These are phyloP conservation scores for Dryas drummondii DNA, from an alignment of 306 rosid genomes.

Conservation along the genomic window DNA sequence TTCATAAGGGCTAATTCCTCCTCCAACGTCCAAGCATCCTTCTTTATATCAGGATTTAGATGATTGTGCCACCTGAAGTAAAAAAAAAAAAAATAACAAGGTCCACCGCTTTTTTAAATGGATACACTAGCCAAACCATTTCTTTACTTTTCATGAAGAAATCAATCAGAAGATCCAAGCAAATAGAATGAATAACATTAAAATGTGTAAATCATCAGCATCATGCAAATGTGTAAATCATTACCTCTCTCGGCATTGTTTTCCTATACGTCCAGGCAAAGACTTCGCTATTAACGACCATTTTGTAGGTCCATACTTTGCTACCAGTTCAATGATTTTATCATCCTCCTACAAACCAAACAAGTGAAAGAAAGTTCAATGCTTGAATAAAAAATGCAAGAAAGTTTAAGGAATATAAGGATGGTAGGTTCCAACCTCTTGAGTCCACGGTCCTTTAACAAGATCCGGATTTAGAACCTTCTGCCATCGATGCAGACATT, in stretches of 20 bases:
- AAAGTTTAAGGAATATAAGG: conserved; percentile 10
- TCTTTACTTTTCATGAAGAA: background rate
- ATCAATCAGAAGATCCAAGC: background rate
- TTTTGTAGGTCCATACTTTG: conserved; percentile 80
- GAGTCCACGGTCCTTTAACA: conserved; percentile 96
- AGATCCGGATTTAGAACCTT: conserved; percentile 98
- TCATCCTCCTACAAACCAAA: conserved; percentile 77
- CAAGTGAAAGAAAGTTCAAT: conserved; percentile 26
- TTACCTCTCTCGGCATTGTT: conserved; percentile 97
- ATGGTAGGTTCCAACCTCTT: conserved; percentile 58
- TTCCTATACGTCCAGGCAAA: conserved; percentile 97
- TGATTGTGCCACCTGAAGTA: conserved; percentile 94
- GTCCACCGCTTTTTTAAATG: conserved; percentile 5
- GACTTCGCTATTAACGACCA: conserved; percentile 98
- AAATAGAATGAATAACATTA: background rate
- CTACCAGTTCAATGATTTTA: conserved; percentile 77
- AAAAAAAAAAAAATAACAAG: background rate
- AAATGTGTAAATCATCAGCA: conserved; percentile 10
- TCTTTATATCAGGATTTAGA: conserved; percentile 91
- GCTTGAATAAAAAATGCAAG: conserved; percentile 18
- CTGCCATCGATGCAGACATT: conserved; percentile 99
- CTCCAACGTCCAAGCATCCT: conserved; percentile 87
- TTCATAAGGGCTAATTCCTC: conserved; percentile 89
- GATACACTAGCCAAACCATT: conserved; percentile 5
- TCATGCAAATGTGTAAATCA: conserved; percentile 14